Conservation (phyloP, 345 rosid species). For the Camelina sativa region DNA sequence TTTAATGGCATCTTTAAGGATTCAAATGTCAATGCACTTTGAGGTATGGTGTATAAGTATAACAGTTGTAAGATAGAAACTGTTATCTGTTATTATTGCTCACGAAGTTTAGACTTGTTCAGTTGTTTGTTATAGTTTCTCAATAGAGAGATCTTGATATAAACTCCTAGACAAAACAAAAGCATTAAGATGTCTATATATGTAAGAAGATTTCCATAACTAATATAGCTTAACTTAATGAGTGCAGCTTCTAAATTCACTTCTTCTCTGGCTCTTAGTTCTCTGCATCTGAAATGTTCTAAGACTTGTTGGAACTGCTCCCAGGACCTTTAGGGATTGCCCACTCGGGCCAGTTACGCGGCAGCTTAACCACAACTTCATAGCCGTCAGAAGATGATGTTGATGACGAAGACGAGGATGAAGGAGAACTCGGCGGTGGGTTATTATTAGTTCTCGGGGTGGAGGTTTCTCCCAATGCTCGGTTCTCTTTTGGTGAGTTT, state of each 20-base stretch:
- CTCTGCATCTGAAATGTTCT: slow-evolving; percentile 17
- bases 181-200: not conserved
- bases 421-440: not conserved
- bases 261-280: slow-evolving; percentile 1
- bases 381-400: slow-evolving; percentile 22
- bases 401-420: slow-evolving; percentile 7
- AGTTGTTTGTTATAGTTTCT: not conserved
- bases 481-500: slow-evolving; percentile 6
- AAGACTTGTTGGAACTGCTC: slow-evolving; percentile 18
- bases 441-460: not conserved
- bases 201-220: not conserved
- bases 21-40: not conserved
- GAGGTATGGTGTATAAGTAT: not conserved
- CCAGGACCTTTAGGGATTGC: not conserved
- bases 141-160: not conserved
- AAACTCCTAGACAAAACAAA: not conserved
- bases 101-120: not conserved
- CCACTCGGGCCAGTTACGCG: slow-evolving; percentile 29
- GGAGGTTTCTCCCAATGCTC: not conserved
- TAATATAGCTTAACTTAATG: not conserved
- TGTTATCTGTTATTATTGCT: not conserved
- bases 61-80: not conserved
- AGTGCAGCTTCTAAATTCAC: not conserved
- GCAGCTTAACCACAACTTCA: slow-evolving; percentile 17
- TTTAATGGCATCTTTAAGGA: not conserved